Percentiles rank a stretch among this genome's conserved stretches.
These are phyloP conservation scores for Termitomyces sp. DNA, from an alignment of 768 basidiomycete genomes.

Conservation along the genomic window DNA sequence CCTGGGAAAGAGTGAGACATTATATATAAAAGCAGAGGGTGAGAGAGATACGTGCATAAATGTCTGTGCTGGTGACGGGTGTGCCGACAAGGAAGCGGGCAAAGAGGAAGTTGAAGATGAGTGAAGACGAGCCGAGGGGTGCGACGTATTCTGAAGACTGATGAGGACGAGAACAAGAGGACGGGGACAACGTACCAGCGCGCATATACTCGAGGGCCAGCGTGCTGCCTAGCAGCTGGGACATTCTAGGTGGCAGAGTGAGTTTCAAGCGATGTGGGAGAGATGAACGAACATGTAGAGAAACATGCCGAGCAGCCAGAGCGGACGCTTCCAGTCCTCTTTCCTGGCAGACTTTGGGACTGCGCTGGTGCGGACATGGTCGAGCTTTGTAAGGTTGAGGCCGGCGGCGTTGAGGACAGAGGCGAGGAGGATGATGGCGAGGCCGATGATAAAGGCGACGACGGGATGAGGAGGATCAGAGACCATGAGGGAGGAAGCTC, in stretches of 20 bases:
- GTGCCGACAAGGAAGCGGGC: constrained; percentile 85
- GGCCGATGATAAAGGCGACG: constrained; percentile 76
- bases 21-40: not conserved
- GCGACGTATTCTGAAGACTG: constrained; percentile 79
- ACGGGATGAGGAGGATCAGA: constrained; percentile 9
- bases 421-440: constrained; percentile 77
- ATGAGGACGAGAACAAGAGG: not conserved
- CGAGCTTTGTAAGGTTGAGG: constrained; percentile 91
- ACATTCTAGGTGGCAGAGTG: constrained; percentile 40
- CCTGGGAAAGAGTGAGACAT: constrained; percentile 33
- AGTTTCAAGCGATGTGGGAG: not conserved
- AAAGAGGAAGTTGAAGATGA: constrained; percentile 96
- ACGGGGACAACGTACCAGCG: constrained; percentile 44
- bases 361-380: constrained; percentile 74
- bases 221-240: constrained; percentile 83
- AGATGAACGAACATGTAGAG: constrained; percentile 74
- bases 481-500: constrained; percentile 5
- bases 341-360: constrained; percentile 72
- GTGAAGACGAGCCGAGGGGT: constrained; percentile 86
- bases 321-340: constrained; percentile 74
- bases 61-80: constrained; percentile 78
- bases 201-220: constrained; percentile 86
- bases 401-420: constrained; percentile 88
- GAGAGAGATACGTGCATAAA: constrained; percentile 50
- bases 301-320: constrained; percentile 90